phyloP scores from a whole-genome alignment of 352 stramenopile genomes.

The Phytophthora capsici region DNA sequence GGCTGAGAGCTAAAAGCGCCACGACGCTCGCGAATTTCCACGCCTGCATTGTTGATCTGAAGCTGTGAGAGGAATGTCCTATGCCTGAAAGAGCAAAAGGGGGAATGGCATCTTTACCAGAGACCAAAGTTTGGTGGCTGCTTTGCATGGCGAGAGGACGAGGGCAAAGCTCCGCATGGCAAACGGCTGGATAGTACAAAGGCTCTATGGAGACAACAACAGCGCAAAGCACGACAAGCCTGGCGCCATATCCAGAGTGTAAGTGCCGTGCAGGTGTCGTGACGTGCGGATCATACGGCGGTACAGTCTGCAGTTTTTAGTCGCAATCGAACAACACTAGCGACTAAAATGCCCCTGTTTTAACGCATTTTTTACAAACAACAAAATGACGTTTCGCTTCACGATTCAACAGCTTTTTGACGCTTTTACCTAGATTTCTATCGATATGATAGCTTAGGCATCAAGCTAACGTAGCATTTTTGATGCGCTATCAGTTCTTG shows the following conservation, averaged over 20 bases:
- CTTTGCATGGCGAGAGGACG: constrained; percentile 25
- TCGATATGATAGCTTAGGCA: constrained; percentile 25
- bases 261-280: constrained; percentile 16
- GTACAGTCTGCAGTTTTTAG: constrained; percentile 13
- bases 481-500: too few species aligned
- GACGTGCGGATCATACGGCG: constrained; percentile 6
- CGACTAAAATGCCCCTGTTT: not conserved
- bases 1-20: constrained; percentile 43
- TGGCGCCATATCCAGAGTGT: constrained; percentile 26
- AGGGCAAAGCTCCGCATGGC: constrained; percentile 23
- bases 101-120: constrained; percentile 25
- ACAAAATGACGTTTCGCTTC: constrained; percentile 28
- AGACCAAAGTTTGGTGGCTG: constrained; percentile 11
- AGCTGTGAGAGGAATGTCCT: constrained; percentile 21
- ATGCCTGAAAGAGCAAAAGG: constrained; percentile 32
- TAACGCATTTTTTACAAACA: constrained; percentile 16
- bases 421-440: constrained; percentile 18
- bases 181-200: constrained; percentile 26
- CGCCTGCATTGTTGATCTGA: constrained; percentile 39
- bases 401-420: constrained; percentile 26
- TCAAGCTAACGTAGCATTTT: constrained; percentile 3
- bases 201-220: constrained; percentile 30
- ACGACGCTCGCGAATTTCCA: constrained; percentile 46
- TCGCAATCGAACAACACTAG: constrained; percentile 1
- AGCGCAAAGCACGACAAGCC: constrained; percentile 37